These are phyloP conservation scores for Pseudomassariella vexata DNA, from an alignment of 2,329 filamentous ascomycete genomes.

Conservation along the genomic window DNA sequence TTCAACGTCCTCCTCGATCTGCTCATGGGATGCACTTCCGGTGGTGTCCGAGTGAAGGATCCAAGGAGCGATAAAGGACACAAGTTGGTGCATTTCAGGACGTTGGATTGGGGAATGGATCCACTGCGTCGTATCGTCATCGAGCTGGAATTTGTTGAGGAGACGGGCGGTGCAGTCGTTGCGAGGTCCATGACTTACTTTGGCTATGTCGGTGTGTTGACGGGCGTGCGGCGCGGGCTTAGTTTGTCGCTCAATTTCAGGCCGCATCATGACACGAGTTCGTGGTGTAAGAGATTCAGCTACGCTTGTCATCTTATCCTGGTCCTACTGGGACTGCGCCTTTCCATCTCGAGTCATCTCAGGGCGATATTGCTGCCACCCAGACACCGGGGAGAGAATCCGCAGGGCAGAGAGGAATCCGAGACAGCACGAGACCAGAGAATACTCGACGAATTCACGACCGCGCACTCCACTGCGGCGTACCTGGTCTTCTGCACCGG, in stretches of 20 bases:
- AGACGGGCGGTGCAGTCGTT: conserved; percentile 28
- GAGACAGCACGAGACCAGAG: not conserved
- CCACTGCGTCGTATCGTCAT: conserved; percentile 41
- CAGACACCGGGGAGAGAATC: too few relatives aligned
- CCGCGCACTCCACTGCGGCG: conserved; percentile 46
- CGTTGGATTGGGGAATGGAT: conserved; percentile 51
- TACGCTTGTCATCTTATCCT: conserved; percentile 42
- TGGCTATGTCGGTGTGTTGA: conserved; percentile 45
- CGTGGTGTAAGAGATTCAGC: conserved; percentile 28
- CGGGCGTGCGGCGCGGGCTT: conserved; percentile 35
- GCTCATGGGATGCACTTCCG: conserved; percentile 60
- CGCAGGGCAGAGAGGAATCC: too few relatives aligned
- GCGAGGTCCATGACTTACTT: conserved; percentile 43
- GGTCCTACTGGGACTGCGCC: conserved; percentile 48
- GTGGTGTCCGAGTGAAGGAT: conserved; percentile 21
- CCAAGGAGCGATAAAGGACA: conserved; percentile 13
- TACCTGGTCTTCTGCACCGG: conserved; percentile 53
- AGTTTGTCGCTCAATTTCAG: conserved; percentile 43
- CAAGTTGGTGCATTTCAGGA: conserved; percentile 49
- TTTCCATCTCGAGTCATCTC: conserved; percentile 12
- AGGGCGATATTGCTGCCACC: conserved; percentile 4
- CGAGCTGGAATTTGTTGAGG: conserved; percentile 41
- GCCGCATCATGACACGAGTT: conserved; percentile 40
- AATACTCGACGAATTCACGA: conserved; percentile 10
- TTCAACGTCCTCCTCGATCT: conserved; percentile 60